Base-by-base conservation (phyloP, 305 asterid genomes). In the Petunia hybrid region DNA sequence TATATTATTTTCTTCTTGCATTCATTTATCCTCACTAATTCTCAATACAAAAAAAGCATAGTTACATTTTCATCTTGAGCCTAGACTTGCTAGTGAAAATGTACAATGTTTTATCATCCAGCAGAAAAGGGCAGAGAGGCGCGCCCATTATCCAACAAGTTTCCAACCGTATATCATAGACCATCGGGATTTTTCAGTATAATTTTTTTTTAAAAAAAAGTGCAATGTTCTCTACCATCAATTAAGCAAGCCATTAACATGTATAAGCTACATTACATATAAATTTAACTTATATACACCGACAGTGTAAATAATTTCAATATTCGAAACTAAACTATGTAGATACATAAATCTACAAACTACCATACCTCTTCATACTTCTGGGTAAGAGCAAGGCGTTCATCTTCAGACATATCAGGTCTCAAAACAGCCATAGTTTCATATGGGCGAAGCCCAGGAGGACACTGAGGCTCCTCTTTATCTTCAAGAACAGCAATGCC, bases 361-460 rank as follows among this genome's bases (percentile, higher is more conserved):
- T 1, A 16, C 31, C 38, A 36, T 67, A 94, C 98, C 98, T 94
- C 98, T 84, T 94, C 98, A 53, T 94, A 94, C 81, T 91, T 91
- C 87, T 94, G 98, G 42, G 97, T 93, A 76, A 91, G 90, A 13
- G 94, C 55, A 51, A 94, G 92, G 41, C 98, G 94, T 70, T 94
- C 98, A 66, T 94, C 98, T 85, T 94, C 98, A 22, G 97, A 93
- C 98, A 94, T 91, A 57, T 94, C 97, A 66, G 98, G 98, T 84
- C 98, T 83, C 9, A 94, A 70, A 5, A 93, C 97, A 31, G 86
- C 91, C 98, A 94, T 93, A 3, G 97, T 86, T 78, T 93, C 97
- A 84, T 94, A 94, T 82, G 89, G 88, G 14, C 97, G 86, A 62
- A 94, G 91, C n/a, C 98, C 98, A 9, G 98, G 98, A 3, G 98